Conservation (phyloP, 441 rosid species). For the Manihot esculenta region DNA sequence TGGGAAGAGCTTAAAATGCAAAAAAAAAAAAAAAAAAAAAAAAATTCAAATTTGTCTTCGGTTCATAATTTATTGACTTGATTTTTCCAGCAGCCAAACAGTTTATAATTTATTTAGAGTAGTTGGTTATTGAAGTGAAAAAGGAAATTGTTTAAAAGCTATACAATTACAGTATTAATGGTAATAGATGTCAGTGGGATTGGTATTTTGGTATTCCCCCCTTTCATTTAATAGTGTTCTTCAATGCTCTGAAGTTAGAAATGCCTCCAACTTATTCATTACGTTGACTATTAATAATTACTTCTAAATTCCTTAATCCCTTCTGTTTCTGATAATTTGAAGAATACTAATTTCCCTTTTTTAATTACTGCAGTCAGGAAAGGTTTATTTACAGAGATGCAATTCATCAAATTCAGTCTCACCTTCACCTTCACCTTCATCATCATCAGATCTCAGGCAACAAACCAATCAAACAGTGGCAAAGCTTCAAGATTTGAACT, state of each 20-base stretch:
- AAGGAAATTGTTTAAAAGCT: too few relatives aligned
- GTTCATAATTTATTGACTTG: not conserved
- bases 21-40: too few relatives aligned
- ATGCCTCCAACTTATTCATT: not conserved
- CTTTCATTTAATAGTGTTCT: conserved; percentile 13
- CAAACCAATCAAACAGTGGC: conserved; percentile 39
- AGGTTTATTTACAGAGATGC: conserved; percentile 66
- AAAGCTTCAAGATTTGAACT: conserved; percentile 67
- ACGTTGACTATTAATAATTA: not conserved
- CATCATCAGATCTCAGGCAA: conserved; percentile 34
- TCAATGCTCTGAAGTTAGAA: conserved; percentile 18
- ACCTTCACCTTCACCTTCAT: conserved; percentile 18
- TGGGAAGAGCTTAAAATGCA: too few relatives aligned
- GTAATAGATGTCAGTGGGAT: conserved; percentile 13
- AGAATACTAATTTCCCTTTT: too few relatives aligned
- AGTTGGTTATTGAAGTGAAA: too few relatives aligned
- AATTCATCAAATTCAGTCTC: conserved; percentile 35
- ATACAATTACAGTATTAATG: too few relatives aligned
- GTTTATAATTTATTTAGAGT: not conserved
- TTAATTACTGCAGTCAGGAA: conserved; percentile 94
- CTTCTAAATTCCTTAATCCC: not conserved
- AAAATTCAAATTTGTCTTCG: not conserved
- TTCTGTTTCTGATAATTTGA: not conserved
- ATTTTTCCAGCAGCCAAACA: conserved; percentile 15
- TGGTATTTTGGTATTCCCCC: not conserved